Evolutionary conservation across 768 basidiomycete genomes (phyloP), one percentile per base, ranked within the genome.

Genomic region (Mycena olivaceomarginata): DNA sequence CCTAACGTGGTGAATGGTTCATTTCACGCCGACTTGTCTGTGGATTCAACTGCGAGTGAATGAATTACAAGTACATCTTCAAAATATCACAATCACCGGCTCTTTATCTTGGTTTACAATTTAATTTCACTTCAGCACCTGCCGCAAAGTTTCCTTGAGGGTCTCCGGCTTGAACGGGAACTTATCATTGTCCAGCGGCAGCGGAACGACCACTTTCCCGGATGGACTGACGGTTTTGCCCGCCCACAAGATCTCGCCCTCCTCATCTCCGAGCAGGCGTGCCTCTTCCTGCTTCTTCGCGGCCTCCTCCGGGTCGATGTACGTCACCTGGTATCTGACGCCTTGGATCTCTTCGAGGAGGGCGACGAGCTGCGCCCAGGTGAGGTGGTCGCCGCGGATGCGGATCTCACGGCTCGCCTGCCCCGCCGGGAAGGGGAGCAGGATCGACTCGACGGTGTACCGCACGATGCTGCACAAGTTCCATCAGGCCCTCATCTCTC

Each of bases 111-210:
- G 31, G 31, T 31, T 31, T 31, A 31, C 31, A 31, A 31, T 45
- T 13, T 45, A 45, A 13, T 45, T 45, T 13, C 43, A 1, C 43
- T 45, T 45, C 4, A 45, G 13, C 4, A 45, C 43, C 43, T 13
- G 43, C 43, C 22, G 57, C 64, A 66, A 56, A 5, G 53, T 72
- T 41, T 72, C 22, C 40, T 57, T 66, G 18, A 72, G 41, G 4
- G 62, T 43, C 25, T 72, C 72, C 7, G 72, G 51, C 53, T 15
- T 66, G 40, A 66, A 66, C 15, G 4, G 64, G 16, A 72, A 72
- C 72, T 72, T 72, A 10, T 65, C 41, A 22, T 72, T 72, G 20
- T 72, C 64, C n/a, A 72, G 18, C 22, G 72, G 72, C 63, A 22
- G 48, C 15, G 62, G 48, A 5, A 72, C 63, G 12, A 41, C 53